Base-by-base conservation (phyloP, 106 monocot species). In the Dendrobium catenatum region DNA sequence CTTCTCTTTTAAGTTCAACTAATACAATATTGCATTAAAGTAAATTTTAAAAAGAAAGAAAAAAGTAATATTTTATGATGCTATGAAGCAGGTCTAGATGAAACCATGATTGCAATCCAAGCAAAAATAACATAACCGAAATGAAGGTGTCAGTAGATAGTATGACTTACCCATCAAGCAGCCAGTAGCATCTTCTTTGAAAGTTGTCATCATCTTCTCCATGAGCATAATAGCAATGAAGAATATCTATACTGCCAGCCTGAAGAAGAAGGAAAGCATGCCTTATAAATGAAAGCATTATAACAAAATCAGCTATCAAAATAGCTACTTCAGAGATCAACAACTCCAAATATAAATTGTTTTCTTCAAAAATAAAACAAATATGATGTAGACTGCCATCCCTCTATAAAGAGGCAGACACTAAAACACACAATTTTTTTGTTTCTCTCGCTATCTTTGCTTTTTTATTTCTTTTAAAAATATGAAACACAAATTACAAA, bases 181-280 rank as follows among this genome's bases (percentile, higher is more conserved):
- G 42, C 81, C 81, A 76, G 74, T 82, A 82, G 20, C 59, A 59
- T 82, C 81, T 41, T 49, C 81, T 82, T 41, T 82, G 81, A 31
- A 82, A 76, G 33, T 75, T 74, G 13, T 75, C 59, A 76, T 76
- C 76, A 43, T 82, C 76, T 76, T 82, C 81, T 27, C 81, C 81
- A 66, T 82, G 81, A 61, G 81, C 81, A 82, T 82, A 82, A 44
- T 82, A 82, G 15, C 81, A 82, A 66, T 82, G 81, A 76, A 82
- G 81, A 46, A 64, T 64, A 64, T 76, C 76, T 76, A 55, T 46
- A 82, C 19, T 76, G 24, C 61, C 76, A 44, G 19, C 22, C 81
- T 82, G 27, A n/a, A 73, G 42, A 74, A 22, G 54, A 13, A 37
- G 19, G 19, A 73, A 51, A 72, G 29, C 48, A 72, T 11, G 15